phyloP scores from a whole-genome alignment of 345 rosid species.

The Populus pruinosa region DNA sequence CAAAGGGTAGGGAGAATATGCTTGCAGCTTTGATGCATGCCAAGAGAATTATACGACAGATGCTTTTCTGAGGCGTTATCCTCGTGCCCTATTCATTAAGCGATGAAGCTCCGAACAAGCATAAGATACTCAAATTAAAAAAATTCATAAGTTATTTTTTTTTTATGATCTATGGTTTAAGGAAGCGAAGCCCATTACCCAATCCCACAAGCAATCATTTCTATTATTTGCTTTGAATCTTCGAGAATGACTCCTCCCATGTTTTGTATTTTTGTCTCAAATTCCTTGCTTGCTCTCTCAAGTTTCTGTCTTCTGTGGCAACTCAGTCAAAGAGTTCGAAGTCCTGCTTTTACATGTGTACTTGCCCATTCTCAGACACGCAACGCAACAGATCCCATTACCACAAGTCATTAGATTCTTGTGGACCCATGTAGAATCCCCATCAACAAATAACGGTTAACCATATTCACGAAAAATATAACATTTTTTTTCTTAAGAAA shows the following conservation, averaged over 20 bases:
- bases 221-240: too few species aligned
- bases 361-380: constrained; percentile 15
- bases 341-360: background rate
- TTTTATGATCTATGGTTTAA: too few species aligned
- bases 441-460: constrained; percentile 27
- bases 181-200: too few species aligned
- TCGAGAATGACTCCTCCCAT: too few species aligned
- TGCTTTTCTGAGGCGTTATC: background rate
- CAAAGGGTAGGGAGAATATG: background rate
- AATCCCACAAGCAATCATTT: too few species aligned
- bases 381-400: constrained; percentile 35
- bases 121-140: too few species aligned
- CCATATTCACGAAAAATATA: constrained; percentile 5
- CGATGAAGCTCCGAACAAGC: background rate
- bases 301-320: background rate
- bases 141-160: too few species aligned
- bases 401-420: constrained; percentile 49
- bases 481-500: too few species aligned
- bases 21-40: background rate
- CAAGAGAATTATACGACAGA: background rate
- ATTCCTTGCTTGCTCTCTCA: too few species aligned
- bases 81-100: background rate
- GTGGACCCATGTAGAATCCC: constrained; percentile 41
- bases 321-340: background rate
- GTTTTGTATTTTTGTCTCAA: too few species aligned